Evolutionary conservation across 2,329 filamentous ascomycete genomes (phyloP).

Genomic region (Colletotrichum brevisporum): DNA sequence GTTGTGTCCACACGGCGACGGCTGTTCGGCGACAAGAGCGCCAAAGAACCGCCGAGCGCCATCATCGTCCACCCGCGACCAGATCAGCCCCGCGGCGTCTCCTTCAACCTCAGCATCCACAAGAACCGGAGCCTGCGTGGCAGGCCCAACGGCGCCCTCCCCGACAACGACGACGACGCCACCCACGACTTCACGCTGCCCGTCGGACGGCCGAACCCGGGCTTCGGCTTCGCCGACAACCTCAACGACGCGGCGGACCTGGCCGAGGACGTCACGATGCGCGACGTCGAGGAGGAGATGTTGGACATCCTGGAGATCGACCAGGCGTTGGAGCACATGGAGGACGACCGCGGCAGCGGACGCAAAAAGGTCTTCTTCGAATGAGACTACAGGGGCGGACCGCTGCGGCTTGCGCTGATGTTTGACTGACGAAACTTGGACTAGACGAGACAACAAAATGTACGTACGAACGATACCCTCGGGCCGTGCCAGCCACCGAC

Average conservation of each 20-base stretch:
- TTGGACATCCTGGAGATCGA: slow-evolving; percentile 78
- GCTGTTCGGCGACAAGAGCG: slow-evolving; percentile 46
- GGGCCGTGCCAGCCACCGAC: slow-evolving; percentile 17
- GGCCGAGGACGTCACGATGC: slow-evolving; percentile 62
- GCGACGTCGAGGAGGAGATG: slow-evolving; percentile 72
- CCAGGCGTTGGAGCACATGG: slow-evolving; percentile 69
- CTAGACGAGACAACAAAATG: slow-evolving; percentile 44
- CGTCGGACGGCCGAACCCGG: slow-evolving; percentile 51
- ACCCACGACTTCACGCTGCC: slow-evolving; percentile 44
- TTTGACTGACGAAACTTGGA: slow-evolving; percentile 37
- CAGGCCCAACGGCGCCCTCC: slow-evolving; percentile 11
- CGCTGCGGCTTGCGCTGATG: slow-evolving; percentile 10
- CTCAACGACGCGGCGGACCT: slow-evolving; percentile 68
- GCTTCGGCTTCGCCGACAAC: slow-evolving; percentile 66
- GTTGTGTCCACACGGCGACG: slow-evolving; percentile 50
- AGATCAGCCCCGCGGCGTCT: slow-evolving; percentile 54
- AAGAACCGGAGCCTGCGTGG: slow-evolving; percentile 46
- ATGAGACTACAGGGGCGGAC: slow-evolving; percentile 43
- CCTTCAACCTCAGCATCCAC: slow-evolving; percentile 66
- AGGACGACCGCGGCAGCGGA: slow-evolving; percentile 61
- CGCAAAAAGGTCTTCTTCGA: slow-evolving; percentile 69
- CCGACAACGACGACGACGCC: slow-evolving; percentile 38
- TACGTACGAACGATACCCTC: slow-evolving; percentile 61
- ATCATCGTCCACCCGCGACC: slow-evolving; percentile 69
- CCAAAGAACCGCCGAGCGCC: slow-evolving; percentile 60